Conservation (phyloP, 202 grass and related monocot genomes). For the Dendrocalamus latiflorus region DNA sequence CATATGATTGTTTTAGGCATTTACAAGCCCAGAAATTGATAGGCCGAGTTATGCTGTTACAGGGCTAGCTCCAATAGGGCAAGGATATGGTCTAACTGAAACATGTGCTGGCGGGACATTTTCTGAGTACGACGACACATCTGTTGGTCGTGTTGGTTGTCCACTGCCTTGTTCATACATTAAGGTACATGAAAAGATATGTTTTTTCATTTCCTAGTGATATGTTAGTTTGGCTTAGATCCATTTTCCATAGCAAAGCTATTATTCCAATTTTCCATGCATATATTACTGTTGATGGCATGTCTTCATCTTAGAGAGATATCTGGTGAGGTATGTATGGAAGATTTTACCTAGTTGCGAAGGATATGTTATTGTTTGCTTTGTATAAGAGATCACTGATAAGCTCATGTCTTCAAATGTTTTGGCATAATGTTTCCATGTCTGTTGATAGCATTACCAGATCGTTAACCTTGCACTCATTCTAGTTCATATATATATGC, state of each 20-base stretch:
- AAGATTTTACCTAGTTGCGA: conserved; percentile 6
- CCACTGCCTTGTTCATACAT: conserved; percentile 81
- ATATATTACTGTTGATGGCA: neutral
- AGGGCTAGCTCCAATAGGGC: conserved; percentile 82
- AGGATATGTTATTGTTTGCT: neutral
- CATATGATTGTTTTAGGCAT: neutral
- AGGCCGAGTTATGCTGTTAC: conserved; percentile 18
- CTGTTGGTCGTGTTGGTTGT: conserved; percentile 86
- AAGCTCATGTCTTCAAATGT: neutral
- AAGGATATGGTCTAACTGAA: conserved; percentile 98
- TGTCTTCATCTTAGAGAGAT: neutral
- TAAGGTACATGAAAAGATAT: conserved; percentile 32
- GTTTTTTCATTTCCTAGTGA: neutral
- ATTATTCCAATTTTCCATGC: neutral
- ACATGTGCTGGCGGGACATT: conserved; percentile 90
- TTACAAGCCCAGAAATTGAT: conserved; percentile 9
- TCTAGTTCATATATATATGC: neutral
- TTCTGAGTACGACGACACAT: conserved; percentile 70
- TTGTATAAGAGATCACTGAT: neutral
- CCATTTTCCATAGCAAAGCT: neutral
- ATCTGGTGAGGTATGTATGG: neutral
- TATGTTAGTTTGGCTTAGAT: neutral
- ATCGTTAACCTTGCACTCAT: neutral
- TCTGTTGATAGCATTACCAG: neutral
- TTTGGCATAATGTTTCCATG: neutral